Percentiles rank a stretch among this genome's conserved stretches.
phyloP scores from a whole-genome alignment of 371 early-diverging fungal species.

The Mucor piriformis region DNA sequence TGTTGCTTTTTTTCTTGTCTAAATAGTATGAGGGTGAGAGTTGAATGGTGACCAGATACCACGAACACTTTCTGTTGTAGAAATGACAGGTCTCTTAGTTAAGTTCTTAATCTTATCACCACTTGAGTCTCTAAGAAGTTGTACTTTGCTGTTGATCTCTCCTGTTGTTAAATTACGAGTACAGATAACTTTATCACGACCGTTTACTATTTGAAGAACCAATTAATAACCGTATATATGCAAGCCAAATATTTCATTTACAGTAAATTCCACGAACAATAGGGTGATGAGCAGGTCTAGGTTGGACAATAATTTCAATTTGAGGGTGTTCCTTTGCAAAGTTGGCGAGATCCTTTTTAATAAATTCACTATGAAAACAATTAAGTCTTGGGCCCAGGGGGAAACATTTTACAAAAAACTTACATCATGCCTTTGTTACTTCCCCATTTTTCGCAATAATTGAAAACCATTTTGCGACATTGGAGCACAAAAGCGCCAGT shows the following conservation, averaged over 20 bases:
- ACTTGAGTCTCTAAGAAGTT: conserved; percentile 69
- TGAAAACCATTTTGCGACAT: conserved; percentile 81
- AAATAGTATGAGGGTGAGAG: conserved; percentile 67
- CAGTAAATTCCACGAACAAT: conserved; percentile 75
- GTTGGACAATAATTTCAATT: conserved; percentile 80
- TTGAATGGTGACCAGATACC: conserved; percentile 91
- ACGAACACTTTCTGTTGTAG: conserved; percentile 81
- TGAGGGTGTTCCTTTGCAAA: conserved; percentile 81
- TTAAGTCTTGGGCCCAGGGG: neutral
- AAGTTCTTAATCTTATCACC: conserved; percentile 65
- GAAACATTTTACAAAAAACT: conserved; percentile 8
- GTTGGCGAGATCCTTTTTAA: conserved; percentile 65
- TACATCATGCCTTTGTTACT: conserved; percentile 83
- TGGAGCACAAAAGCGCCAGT: conserved; percentile 81
- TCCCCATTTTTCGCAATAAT: conserved; percentile 86
- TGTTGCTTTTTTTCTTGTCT: conserved; percentile 19
- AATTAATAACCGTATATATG: neutral
- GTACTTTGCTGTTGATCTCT: conserved; percentile 67
- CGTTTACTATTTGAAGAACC: conserved; percentile 57
- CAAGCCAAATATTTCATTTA: conserved; percentile 35
- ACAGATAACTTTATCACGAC: conserved; percentile 74
- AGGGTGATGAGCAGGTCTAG: conserved; percentile 79
- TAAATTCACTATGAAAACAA: conserved; percentile 58
- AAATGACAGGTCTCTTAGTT: conserved; percentile 77
- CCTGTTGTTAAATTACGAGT: conserved; percentile 64